phyloP scores from a whole-genome alignment of 2,329 filamentous ascomycete species.

The Pezicula radicicola region DNA sequence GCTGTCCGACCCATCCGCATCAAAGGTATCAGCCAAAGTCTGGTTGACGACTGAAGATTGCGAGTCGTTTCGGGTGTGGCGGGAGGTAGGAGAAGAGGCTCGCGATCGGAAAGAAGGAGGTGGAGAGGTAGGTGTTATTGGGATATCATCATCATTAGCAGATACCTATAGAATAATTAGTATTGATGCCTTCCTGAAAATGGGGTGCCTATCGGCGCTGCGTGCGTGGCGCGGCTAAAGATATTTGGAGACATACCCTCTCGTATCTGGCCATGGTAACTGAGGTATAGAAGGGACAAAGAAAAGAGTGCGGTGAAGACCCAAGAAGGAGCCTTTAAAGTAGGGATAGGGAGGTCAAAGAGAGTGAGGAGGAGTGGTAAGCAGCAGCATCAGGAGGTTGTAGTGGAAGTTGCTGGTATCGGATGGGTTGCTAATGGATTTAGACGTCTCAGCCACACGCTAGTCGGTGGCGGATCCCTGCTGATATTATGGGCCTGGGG shows the following conservation, averaged over 20 bases:
- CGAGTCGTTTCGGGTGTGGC: slow-evolving; percentile 35
- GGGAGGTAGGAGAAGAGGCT: slow-evolving; percentile 61
- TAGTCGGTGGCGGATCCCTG: too few relatives aligned
- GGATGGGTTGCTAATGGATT: not conserved
- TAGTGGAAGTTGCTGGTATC: not conserved
- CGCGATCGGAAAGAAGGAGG: slow-evolving; percentile 88
- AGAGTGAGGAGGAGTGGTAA: slow-evolving; percentile 6
- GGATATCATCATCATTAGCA: slow-evolving; percentile 51
- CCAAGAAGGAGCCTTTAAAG: slow-evolving; percentile 11
- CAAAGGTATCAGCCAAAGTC: slow-evolving; percentile 91
- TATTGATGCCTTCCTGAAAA: not conserved
- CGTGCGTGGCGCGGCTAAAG: slow-evolving; percentile 17
- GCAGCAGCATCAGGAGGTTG: not conserved
- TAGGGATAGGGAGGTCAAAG: slow-evolving; percentile 13
- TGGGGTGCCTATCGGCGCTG: not conserved
- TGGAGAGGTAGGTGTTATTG: slow-evolving; percentile 44
- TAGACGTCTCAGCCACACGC: too few relatives aligned
- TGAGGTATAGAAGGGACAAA: slow-evolving; percentile 15
- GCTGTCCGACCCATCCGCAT: slow-evolving; percentile 72
- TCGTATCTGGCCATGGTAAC: slow-evolving; percentile 41
- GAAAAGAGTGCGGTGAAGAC: slow-evolving; percentile 14
- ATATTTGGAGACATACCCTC: slow-evolving; percentile 41
- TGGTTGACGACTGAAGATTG: slow-evolving; percentile 59
- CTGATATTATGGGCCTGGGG: too few relatives aligned
- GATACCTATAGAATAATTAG: slow-evolving; percentile 43